These are phyloP conservation scores for Botrytis deweyae DNA, from an alignment of 2,329 filamentous ascomycete genomes.

Conservation along the genomic window DNA sequence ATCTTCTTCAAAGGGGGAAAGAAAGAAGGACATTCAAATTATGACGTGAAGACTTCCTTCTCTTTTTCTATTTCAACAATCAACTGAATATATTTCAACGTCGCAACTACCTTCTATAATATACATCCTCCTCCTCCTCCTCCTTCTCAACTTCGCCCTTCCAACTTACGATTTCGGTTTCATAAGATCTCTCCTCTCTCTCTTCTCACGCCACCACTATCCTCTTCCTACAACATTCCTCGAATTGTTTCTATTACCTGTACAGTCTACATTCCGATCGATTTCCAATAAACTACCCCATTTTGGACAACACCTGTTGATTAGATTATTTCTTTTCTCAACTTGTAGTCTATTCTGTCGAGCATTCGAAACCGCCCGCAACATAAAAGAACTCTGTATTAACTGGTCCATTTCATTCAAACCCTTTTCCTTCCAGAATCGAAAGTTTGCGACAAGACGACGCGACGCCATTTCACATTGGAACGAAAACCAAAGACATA, in stretches of 20 bases:
- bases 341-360: constrained; percentile 45
- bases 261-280: constrained; percentile 19
- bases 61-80: background rate
- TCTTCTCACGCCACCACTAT: background rate
- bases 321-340: constrained; percentile 18
- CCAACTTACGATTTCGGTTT: background rate
- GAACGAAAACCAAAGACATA: constrained; percentile 14
- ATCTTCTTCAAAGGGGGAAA: background rate
- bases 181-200: no score
- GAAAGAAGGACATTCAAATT: background rate
- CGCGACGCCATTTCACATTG: background rate
- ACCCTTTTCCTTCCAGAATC: background rate
- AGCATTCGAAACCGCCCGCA: constrained; percentile 42
- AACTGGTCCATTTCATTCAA: constrained; percentile 4
- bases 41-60: constrained; percentile 17
- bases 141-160: background rate
- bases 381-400: constrained; percentile 19
- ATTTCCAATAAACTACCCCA: constrained; percentile 16
- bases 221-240: constrained; percentile 9
- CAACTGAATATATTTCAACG: background rate
- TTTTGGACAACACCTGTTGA: constrained; percentile 20
- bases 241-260: constrained; percentile 9
- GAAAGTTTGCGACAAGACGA: background rate
- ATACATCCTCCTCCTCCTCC: background rate
- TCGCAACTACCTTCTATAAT: constrained; percentile 4